Evolutionary conservation across 148 eudicot genomes (phyloP), one percentile per base, ranked within the genome.

Genomic region (Hydrangea macrophylla): DNA sequence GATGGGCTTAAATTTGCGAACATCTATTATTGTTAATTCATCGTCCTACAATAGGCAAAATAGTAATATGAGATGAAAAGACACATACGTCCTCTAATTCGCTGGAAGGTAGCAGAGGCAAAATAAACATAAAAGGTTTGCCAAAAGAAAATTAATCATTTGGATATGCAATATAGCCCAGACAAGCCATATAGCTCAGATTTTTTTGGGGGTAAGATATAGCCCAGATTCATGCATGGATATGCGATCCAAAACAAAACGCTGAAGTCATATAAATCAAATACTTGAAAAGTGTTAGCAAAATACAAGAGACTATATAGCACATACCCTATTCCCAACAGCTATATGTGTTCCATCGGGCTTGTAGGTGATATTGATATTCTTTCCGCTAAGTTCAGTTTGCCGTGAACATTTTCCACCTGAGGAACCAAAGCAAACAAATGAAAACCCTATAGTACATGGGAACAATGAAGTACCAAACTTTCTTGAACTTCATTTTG

Each of bases 381-480:
- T 93, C 70, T 93, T 96, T 30, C 98, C 98, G 69, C 96, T 93
- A 71, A 93, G 92, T 75, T 90, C 98, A 57, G 87, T 82, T 70
- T 83, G 96, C 79, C 88, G 98, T 55, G 98, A 88, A 79, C 96
- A 93, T 85, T 93, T 92, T 51, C 96, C 98, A 85, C 85, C 98
- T 93, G 81, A 72, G 22, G 42, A 58, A n/a, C 60, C 44, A 61
- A 73, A 28, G 44, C 25, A 73, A 39, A 73, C 51, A n/a, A 66
- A 31, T 15, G 36, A n/a, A 23, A 24, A 55, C 11, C 22, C n/a
- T 2, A 65, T 26, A 31, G 7, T 0, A 27, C n/a, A n/a, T n/a
- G n/a, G n/a, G 50, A 67, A 25, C 18, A 36, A 51, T 51, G 22
- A 12, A 31, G 35, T 24, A 37, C 9, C 27, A 5, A 33, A 35